Evolutionary conservation across 2,329 filamentous ascomycete genomes (phyloP), one percentile per base, ranked within the genome.

Genomic region (Xylariaceae sp.): DNA sequence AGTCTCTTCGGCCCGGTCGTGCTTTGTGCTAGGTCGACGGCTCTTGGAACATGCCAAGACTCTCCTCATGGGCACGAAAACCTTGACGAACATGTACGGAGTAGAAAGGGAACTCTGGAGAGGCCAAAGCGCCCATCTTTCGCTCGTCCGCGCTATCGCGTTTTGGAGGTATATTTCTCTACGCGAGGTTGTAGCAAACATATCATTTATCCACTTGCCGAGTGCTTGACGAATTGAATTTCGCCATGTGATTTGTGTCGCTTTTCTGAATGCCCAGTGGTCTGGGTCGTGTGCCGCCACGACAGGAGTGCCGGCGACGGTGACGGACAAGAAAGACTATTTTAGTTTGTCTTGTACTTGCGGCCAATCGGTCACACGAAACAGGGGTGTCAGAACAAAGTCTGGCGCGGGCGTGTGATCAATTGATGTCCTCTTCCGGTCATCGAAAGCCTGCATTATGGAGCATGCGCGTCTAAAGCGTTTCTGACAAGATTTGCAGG

Each of bases 361-460:
- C 40, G 47, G 49, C 62, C 65, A 67, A 67, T 67, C 45, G 56
- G 52, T 45, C 40, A 36, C 21, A 40, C 35, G 19, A 41, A 47
- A 61, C 58, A 62, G 54, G 60, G 59, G 44, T 60, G 45, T 46
- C 55, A 49, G 54, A 56, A 54, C 58, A 56, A 63, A 60, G 60
- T 63, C 61, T 65, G 60, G 58, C 58, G 60, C 62, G 63, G 52
- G 59, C 57, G 56, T 58, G 55, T 59, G 53, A 55, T 58, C n/a
- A 32, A 14, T 8, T 32, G 27, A 32, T 32, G 55, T 59, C 55
- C n/a, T n/a, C n/a, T n/a, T n/a, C n/a, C n/a, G n/a, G n/a, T n/a
- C n/a, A n/a, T n/a, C n/a, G n/a, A n/a, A n/a, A n/a, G n/a, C n/a
- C n/a, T n/a, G n/a, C n/a, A n/a, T n/a, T 37, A 38, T 45, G 52